Conservation (phyloP, 78 protist genomes). For the Mastigamoeba balamuthi region DNA sequence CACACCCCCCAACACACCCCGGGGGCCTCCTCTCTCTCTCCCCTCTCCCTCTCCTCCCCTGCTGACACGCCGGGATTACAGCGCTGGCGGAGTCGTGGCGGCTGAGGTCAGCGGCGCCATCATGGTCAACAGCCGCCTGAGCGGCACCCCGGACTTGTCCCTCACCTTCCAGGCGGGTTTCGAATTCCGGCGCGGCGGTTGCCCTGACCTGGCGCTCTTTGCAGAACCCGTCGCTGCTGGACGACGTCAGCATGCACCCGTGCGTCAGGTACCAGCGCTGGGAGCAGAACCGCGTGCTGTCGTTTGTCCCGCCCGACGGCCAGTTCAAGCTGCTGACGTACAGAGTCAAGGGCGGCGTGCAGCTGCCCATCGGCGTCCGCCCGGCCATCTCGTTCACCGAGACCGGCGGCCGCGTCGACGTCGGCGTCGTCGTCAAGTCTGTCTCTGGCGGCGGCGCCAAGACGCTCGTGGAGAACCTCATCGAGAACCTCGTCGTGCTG, state of each 20-base stretch:
- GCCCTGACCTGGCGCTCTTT: not conserved
- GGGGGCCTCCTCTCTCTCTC: not conserved
- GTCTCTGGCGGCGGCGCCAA: not conserved
- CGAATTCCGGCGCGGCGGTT: not conserved
- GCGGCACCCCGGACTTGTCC: constrained; percentile 73
- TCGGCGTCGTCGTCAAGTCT: constrained; percentile 17
- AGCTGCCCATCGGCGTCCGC: constrained; percentile 53
- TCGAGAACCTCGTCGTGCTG: constrained; percentile 50
- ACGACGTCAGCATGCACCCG: constrained; percentile 71
- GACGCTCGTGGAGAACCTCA: constrained; percentile 1
- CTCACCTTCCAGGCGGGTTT: constrained; percentile 34
- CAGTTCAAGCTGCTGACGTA: constrained; percentile 45
- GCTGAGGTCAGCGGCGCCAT: constrained; percentile 52
- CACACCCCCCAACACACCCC: no score
- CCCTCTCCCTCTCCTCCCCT: not conserved
- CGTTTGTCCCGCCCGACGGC: constrained; percentile 76
- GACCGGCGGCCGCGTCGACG: constrained; percentile 39
- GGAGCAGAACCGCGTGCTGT: constrained; percentile 45
- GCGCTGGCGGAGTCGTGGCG: constrained; percentile 22
- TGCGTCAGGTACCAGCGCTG: constrained; percentile 64
- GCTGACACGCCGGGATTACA: not conserved
- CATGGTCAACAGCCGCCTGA: constrained; percentile 16
- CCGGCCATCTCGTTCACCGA: constrained; percentile 46
- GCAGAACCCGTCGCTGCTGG: constrained; percentile 55
- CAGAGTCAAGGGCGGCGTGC: constrained; percentile 35